A percentile compares a stretch with the other conserved stretches of the same genome.
phyloP scores from a whole-genome alignment of 345 rosid species.

The Eucalyptus curtisii region DNA sequence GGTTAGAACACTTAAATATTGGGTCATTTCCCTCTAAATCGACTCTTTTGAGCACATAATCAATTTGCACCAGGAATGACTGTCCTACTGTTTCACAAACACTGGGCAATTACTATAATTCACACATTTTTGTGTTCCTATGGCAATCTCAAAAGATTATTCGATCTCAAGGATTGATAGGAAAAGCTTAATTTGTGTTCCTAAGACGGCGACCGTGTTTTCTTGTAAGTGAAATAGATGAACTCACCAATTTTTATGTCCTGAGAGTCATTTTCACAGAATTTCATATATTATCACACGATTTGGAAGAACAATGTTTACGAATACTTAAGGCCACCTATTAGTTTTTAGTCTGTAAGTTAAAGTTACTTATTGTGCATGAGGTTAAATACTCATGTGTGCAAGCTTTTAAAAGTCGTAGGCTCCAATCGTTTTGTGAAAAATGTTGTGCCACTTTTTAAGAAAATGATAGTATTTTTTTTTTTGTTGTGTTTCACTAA shows the following conservation, averaged over 20 bases:
- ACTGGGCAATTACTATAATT: background rate
- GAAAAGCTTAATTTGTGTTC: background rate
- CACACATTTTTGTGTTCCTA: background rate
- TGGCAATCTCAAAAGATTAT: background rate
- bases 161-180: background rate
- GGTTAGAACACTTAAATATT: background rate
- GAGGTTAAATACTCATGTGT: background rate
- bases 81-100: background rate
- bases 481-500: too few species aligned
- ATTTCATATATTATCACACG: background rate
- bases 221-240: background rate
- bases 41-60: background rate
- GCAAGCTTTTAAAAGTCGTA: background rate
- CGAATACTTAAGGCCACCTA: background rate
- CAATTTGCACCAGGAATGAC: background rate
- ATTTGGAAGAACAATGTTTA: background rate
- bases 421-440: too few species aligned
- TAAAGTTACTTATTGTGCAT: background rate
- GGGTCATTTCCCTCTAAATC: background rate
- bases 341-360: background rate
- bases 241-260: background rate
- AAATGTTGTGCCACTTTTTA: too few species aligned
- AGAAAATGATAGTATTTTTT: too few species aligned
- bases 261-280: background rate
- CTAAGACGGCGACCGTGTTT: background rate